A percentile compares a stretch with the other conserved stretches of the same genome.
Evolutionary conservation across 2,329 filamentous ascomycete genomes (phyloP).

Genomic region (Aspergillus japonicus): DNA sequence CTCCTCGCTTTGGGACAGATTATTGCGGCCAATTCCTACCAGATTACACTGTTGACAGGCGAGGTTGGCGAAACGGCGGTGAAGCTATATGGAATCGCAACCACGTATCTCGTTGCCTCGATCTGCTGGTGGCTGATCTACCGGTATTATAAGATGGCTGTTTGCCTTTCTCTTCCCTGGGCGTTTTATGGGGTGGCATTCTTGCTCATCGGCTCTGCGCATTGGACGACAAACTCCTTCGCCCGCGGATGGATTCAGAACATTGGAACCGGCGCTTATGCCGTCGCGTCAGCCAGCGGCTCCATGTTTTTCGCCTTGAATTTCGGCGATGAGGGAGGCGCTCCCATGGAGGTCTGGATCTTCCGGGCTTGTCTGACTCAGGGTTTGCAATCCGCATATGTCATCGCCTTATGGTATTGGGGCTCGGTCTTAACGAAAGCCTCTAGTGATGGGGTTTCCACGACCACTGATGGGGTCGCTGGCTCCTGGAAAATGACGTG

Average conservation of each 20-base stretch:
- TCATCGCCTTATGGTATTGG: constrained; percentile 67
- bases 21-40: constrained; percentile 64
- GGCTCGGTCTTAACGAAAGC: constrained; percentile 53
- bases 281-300: constrained; percentile 60
- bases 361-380: constrained; percentile 65
- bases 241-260: constrained; percentile 56
- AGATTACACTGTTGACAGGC: constrained; percentile 65
- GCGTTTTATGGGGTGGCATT: constrained; percentile 62
- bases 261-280: constrained; percentile 60
- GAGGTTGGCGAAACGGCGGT: constrained; percentile 57
- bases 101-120: constrained; percentile 57
- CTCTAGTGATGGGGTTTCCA: constrained; percentile 42
- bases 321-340: constrained; percentile 62
- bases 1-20: constrained; percentile 62
- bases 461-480: constrained; percentile 33
- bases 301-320: constrained; percentile 65
- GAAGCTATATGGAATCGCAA: constrained; percentile 60
- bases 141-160: constrained; percentile 55
- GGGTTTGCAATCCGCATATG: constrained; percentile 64
- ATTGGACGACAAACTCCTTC: constrained; percentile 44
- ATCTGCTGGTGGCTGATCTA: constrained; percentile 63
- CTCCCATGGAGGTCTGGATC: constrained; percentile 62
- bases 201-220: constrained; percentile 59
- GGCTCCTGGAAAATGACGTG: constrained; percentile 44
- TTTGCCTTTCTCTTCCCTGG: constrained; percentile 59